phyloP scores from a whole-genome alignment of 2,329 filamentous ascomycete species.

The Fusarium graminum region DNA sequence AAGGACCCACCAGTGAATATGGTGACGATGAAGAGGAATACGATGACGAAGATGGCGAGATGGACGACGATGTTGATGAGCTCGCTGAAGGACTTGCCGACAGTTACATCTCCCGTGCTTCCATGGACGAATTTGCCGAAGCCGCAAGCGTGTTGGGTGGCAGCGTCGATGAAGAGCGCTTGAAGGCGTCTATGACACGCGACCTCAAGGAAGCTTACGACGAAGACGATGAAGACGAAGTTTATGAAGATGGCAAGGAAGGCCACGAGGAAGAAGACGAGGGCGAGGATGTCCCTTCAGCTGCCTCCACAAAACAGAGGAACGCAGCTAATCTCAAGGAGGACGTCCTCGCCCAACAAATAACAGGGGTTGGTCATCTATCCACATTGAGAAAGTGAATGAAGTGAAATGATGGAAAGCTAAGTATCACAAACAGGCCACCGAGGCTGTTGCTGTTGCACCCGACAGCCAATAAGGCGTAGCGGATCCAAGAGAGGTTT shows the following conservation, averaged over 20 bases:
- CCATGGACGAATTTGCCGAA: constrained; percentile 56
- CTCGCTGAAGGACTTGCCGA: constrained; percentile 52
- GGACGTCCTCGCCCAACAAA: constrained; percentile 68
- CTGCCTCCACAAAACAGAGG: constrained; percentile 8
- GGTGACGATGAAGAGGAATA: constrained; percentile 62
- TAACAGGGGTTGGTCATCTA: constrained; percentile 70
- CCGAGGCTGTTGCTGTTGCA: constrained; percentile 29
- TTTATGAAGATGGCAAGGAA: constrained; percentile 43
- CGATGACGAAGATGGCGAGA: constrained; percentile 60
- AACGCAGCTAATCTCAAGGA: constrained; percentile 51
- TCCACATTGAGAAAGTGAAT: constrained; percentile 58
- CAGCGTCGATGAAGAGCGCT: constrained; percentile 60
- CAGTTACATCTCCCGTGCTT: constrained; percentile 50
- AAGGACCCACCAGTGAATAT: constrained; percentile 59
- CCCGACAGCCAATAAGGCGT: constrained; percentile 27
- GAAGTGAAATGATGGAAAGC: constrained; percentile 52
- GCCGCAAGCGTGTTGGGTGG: constrained; percentile 60
- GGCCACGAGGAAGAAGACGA: constrained; percentile 42
- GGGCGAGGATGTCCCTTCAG: constrained; percentile 28
- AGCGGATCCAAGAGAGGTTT: constrained; percentile 30
- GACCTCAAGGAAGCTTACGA: constrained; percentile 58
- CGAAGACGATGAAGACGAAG: constrained; percentile 59
- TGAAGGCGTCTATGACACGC: constrained; percentile 56
- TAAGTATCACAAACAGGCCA: constrained; percentile 48
- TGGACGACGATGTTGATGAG: constrained; percentile 57